Conservation (phyloP, 2,329 filamentous ascomycete species). For the Aspergillus vadensis region DNA sequence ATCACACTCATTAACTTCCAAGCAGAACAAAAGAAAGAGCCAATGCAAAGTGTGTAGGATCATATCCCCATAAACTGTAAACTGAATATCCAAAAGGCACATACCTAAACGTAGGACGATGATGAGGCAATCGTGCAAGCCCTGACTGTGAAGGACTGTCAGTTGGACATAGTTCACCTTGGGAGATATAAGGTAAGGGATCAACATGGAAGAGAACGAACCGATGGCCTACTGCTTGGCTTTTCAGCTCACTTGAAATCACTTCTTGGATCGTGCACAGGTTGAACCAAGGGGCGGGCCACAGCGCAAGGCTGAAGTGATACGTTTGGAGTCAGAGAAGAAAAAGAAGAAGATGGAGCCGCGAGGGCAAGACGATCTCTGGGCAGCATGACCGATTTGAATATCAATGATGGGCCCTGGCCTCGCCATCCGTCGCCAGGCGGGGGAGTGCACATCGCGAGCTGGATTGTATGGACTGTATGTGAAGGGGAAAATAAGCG, state of each 20-base stretch:
- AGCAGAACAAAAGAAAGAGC: background rate
- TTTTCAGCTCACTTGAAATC: background rate
- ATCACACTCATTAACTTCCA: background rate
- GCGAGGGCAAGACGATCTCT: conserved; percentile 14
- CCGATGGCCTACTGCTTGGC: background rate
- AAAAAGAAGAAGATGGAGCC: conserved; percentile 17
- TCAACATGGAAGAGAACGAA: background rate
- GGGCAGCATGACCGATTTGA: conserved; percentile 25
- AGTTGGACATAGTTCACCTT: background rate
- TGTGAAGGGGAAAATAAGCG: conserved; percentile 34
- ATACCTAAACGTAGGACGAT: background rate
- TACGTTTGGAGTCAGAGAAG: conserved; percentile 25
- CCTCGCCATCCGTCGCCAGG: conserved; percentile 21
- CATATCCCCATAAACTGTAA: background rate
- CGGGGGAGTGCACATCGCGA: conserved; percentile 11
- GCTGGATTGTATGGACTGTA: conserved; percentile 13
- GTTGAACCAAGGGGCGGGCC: conserved; percentile 26
- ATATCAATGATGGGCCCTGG: conserved; percentile 33
- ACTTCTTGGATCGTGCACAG: conserved; percentile 35
- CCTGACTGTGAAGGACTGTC: background rate
- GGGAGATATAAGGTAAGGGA: background rate
- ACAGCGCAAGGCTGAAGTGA: conserved; percentile 22
- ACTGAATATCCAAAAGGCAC: background rate
- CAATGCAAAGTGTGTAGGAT: background rate
- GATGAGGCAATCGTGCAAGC: background rate